Evolutionary conservation across 164 flowering plant species (phyloP).

Genomic region (Buxus sempervirens): DNA sequence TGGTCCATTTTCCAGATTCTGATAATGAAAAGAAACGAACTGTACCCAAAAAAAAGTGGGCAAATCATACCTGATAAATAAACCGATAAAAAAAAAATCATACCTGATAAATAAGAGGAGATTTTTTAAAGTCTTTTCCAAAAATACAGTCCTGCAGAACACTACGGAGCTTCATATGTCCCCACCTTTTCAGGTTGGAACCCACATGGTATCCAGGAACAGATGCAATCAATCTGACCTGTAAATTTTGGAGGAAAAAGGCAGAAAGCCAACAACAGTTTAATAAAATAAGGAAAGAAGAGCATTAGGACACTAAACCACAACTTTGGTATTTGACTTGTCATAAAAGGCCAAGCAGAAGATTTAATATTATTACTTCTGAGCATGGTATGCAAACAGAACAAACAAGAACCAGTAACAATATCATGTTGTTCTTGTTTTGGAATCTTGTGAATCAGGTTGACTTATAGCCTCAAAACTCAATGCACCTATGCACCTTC

Average conservation of each 20-base stretch:
- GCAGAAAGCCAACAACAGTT: background rate
- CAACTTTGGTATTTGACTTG: too few relatives aligned
- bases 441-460: background rate
- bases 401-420: background rate
- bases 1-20: too few relatives aligned
- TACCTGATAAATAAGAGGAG: slow-evolving; percentile 95
- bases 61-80: slow-evolving; percentile 67
- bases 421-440: background rate
- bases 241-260: background rate
- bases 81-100: slow-evolving; percentile 19
- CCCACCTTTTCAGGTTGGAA: slow-evolving; percentile 80
- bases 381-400: background rate
- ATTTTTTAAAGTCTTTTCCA: slow-evolving; percentile 62
- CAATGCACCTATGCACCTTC: too few relatives aligned
- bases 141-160: slow-evolving; percentile 72
- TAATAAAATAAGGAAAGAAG: slow-evolving; percentile 1
- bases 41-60: background rate
- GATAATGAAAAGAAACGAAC: background rate
- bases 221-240: slow-evolving; percentile 93
- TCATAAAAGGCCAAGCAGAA: background rate
- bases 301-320: background rate
- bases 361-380: too few relatives aligned
- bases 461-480: background rate
- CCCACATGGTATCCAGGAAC: slow-evolving; percentile 97
- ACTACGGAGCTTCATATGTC: slow-evolving; percentile 88